phyloP scores from a whole-genome alignment of 768 basidiomycete genomes.

The Mycena maculata region DNA sequence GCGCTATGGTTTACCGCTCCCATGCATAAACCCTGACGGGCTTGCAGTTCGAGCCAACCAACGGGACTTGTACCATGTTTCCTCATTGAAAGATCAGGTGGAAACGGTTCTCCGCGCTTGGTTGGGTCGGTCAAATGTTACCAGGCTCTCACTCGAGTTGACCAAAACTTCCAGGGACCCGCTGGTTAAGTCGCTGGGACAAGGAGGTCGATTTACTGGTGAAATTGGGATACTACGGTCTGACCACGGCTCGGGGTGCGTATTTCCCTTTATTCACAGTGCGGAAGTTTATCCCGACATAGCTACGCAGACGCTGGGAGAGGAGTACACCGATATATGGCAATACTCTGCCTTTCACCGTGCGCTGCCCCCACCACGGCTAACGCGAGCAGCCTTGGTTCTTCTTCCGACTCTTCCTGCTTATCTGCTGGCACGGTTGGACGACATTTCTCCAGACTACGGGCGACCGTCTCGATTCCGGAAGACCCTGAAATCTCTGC shows the following conservation, averaged over 20 bases:
- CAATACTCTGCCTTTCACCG: constrained; percentile 62
- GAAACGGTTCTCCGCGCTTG: constrained; percentile 81
- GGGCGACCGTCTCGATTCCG: constrained; percentile 50
- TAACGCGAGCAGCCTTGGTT: constrained; percentile 64
- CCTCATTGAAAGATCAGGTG: constrained; percentile 78
- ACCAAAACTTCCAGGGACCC: constrained; percentile 66
- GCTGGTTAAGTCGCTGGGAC: constrained; percentile 84
- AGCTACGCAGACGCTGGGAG: constrained; percentile 89
- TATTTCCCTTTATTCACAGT: constrained; percentile 8
- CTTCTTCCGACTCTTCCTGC: constrained; percentile 74
- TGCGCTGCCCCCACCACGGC: constrained; percentile 56
- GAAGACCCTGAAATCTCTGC: constrained; percentile 53
- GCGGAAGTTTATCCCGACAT: constrained; percentile 1
- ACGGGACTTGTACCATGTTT: constrained; percentile 82
- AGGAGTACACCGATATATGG: constrained; percentile 92
- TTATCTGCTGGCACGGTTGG: constrained; percentile 69
- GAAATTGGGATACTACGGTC: constrained; percentile 77
- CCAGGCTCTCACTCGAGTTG: constrained; percentile 15
- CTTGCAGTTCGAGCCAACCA: constrained; percentile 84
- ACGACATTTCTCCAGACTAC: constrained; percentile 49
- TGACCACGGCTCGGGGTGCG: constrained; percentile 81
- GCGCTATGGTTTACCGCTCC: constrained; percentile 44
- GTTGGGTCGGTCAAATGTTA: constrained; percentile 67
- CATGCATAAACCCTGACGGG: constrained; percentile 26
- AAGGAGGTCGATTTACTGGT: constrained; percentile 79